Conservation (phyloP, 106 monocot species). For the Dioscorea zingiberensis region DNA sequence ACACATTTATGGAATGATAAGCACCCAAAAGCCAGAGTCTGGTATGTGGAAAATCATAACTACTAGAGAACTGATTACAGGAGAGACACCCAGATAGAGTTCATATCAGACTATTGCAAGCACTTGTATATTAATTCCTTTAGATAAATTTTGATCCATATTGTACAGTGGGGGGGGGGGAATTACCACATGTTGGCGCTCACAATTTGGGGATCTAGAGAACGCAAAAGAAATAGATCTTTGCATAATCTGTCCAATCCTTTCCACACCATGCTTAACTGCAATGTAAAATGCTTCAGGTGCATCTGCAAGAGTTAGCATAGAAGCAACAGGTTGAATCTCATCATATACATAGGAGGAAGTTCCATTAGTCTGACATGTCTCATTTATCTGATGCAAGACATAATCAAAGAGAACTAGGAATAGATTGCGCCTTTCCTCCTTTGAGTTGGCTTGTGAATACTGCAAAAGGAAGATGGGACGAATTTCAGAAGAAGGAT, state of each 20-base stretch:
- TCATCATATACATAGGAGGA: constrained; percentile 58
- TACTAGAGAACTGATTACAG: too few species aligned
- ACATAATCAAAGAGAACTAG: constrained; percentile 80
- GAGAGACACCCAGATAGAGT: too few species aligned
- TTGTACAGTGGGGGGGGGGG: not conserved
- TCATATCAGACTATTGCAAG: too few species aligned
- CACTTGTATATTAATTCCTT: too few species aligned
- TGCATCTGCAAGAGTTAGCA: constrained; percentile 77
- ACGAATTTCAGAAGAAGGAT: not conserved
- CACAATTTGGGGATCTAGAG: constrained; percentile 57
- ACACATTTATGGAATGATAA: too few species aligned
- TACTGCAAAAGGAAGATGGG: constrained; percentile 56
- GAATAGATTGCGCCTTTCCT: constrained; percentile 83
- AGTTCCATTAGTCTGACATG: constrained; percentile 41
- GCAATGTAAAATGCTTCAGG: constrained; percentile 88
- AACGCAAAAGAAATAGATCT: constrained; percentile 59
- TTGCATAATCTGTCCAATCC: constrained; percentile 71
- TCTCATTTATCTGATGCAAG: constrained; percentile 70
- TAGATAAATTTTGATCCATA: too few species aligned
- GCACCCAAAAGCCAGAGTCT: too few species aligned
- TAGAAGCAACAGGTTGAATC: constrained; percentile 57
- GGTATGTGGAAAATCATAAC: too few species aligned
- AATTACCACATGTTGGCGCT: constrained; percentile 67
- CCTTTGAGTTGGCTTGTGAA: constrained; percentile 72
- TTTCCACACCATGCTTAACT: constrained; percentile 85